Percentiles rank a stretch among this genome's conserved stretches.
phyloP scores from a whole-genome alignment of 2,329 filamentous ascomycete genomes.

The Raffaelea ambrosiae region DNA sequence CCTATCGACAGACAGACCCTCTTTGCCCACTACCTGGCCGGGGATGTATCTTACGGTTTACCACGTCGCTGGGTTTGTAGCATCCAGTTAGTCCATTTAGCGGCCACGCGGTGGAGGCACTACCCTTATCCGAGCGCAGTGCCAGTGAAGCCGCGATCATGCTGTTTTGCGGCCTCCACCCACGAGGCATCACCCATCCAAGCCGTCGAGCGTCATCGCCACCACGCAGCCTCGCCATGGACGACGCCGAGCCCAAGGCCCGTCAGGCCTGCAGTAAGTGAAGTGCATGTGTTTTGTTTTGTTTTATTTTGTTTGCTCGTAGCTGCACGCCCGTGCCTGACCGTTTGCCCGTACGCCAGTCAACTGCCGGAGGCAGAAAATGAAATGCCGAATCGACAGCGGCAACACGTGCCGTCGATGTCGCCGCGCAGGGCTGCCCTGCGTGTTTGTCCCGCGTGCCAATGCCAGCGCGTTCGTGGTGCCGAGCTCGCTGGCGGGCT shows the following conservation, averaged over 20 bases:
- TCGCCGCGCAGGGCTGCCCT: conserved; percentile 7
- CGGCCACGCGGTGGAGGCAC: too few species aligned
- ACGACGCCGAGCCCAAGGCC: conserved; percentile 4
- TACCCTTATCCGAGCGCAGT: background rate
- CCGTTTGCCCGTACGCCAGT: conserved; percentile 3
- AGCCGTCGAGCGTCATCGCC: background rate
- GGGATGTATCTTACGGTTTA: too few species aligned
- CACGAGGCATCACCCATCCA: too few species aligned
- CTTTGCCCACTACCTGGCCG: too few species aligned
- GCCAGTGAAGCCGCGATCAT: too few species aligned
- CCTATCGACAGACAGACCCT: too few species aligned
- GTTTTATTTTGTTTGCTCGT: background rate
- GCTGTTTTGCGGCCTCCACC: too few species aligned
- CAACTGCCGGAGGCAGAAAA: conserved; percentile 12
- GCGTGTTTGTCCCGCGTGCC: conserved; percentile 11
- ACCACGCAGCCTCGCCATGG: background rate
- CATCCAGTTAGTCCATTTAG: too few species aligned
- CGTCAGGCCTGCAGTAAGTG: conserved; percentile 10
- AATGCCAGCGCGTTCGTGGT: conserved; percentile 10
- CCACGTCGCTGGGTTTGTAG: too few species aligned
- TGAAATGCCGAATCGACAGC: conserved; percentile 9
- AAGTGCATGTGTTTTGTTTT: background rate
- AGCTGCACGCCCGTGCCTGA: too few species aligned
- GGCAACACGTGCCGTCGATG: conserved; percentile 9
- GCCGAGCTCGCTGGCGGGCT: too few species aligned